Conservation (phyloP, 208 protist species). For the Leishmania tarentolae region DNA sequence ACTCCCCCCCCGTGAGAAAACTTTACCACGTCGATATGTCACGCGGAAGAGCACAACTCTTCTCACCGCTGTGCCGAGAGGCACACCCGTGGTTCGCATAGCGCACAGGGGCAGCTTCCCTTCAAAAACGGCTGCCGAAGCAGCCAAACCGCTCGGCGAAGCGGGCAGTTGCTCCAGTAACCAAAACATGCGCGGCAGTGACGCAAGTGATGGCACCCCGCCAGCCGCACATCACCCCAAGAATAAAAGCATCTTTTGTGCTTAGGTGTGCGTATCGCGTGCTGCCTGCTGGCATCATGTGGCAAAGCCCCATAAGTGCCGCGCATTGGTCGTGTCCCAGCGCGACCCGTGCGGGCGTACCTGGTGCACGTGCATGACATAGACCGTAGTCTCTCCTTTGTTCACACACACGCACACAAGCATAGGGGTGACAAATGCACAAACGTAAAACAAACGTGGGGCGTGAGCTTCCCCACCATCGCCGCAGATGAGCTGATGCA, state of each 20-base stretch:
- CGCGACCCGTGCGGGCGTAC: background rate
- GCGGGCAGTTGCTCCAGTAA: background rate
- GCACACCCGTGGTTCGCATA: background rate
- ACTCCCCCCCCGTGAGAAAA: background rate
- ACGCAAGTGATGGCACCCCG: background rate
- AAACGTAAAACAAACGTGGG: background rate
- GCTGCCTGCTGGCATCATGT: background rate
- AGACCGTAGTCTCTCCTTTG: background rate
- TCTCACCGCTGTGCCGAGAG: background rate
- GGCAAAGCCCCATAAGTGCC: background rate
- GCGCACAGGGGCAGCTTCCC: background rate
- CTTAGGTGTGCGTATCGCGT: background rate
- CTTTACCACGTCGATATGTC: background rate
- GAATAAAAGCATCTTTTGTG: conserved; percentile 3
- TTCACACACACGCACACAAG: conserved; percentile 7
- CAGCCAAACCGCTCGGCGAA: background rate
- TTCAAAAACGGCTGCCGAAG: background rate
- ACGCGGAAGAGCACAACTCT: background rate
- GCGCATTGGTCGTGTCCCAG: background rate
- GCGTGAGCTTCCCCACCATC: background rate
- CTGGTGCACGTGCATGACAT: background rate
- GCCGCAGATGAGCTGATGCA: background rate
- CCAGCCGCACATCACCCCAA: background rate
- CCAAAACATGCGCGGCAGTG: background rate
- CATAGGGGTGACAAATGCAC: background rate